A percentile compares a stretch with the other conserved stretches of the same genome.
Conservation (phyloP, 768 basidiomycete species). For the Lactifluus subvellereus region DNA sequence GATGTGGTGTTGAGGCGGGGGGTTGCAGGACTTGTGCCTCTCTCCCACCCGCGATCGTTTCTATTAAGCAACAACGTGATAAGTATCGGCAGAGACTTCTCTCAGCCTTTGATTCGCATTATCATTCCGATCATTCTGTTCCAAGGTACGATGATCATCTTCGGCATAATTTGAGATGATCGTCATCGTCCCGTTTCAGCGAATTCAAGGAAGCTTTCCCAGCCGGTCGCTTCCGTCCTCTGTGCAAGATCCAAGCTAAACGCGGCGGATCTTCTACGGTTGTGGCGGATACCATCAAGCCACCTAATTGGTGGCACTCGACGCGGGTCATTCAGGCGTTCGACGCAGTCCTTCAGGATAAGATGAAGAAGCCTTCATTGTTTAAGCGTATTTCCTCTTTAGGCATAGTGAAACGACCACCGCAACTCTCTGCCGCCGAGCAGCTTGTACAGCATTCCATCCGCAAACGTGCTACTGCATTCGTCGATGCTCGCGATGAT, state of each 20-base stretch:
- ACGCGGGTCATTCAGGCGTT: conserved; percentile 88
- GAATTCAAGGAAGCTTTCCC: conserved; percentile 97
- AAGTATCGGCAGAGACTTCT: conserved; percentile 70
- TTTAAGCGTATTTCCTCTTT: conserved; percentile 80
- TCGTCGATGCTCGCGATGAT: conserved; percentile 90
- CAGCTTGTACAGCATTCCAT: conserved; percentile 84
- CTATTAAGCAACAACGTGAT: conserved; percentile 73
- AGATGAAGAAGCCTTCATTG: conserved; percentile 87
- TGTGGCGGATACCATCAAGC: conserved; percentile 83
- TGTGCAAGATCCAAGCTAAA: conserved; percentile 87
- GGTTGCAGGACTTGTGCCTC: conserved; percentile 62
- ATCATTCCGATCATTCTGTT: conserved; percentile 83
- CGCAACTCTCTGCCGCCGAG: conserved; percentile 62
- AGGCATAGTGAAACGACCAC: conserved; percentile 61
- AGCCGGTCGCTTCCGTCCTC: conserved; percentile 82
- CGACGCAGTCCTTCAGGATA: conserved; percentile 80
- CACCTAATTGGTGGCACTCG: conserved; percentile 93
- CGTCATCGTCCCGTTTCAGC: conserved; percentile 34
- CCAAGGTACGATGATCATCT: conserved; percentile 45
- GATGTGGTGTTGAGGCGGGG: conserved; percentile 2
- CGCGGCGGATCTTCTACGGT: conserved; percentile 71
- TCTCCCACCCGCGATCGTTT: conserved; percentile 70
- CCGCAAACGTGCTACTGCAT: conserved; percentile 88
- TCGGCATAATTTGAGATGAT: background rate
- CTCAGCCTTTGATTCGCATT: conserved; percentile 76